Base-by-base conservation (phyloP, 1,139 yeast genomes). In the Blastobotrys malaysiensis region DNA sequence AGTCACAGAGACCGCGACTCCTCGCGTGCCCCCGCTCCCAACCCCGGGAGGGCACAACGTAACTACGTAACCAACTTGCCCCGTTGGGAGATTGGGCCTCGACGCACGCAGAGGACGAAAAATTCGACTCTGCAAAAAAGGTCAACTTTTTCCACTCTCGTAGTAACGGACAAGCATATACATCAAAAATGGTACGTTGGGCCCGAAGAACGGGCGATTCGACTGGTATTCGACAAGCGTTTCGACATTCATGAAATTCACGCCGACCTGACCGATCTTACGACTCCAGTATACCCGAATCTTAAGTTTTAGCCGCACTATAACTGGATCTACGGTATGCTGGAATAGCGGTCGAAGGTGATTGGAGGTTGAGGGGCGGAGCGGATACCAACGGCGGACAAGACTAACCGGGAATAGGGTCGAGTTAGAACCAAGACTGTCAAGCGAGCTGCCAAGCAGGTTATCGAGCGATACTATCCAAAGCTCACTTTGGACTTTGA, bases 391-490 rank as follows among this genome's bases (percentile, higher is more conserved):
- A n/a, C n/a, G n/a, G n/a, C n/a, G n/a, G n/a, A n/a, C n/a, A n/a
- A n/a, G n/a, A 14, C 45, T 18, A n/a, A 46, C 50, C n/a, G 43
- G 26, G 48, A 18, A 50, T 59, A 59, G 69, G 69, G 70, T 65
- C 67, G 69, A 61, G 70, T 67, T 57, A 65, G 70, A 67, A 95
- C 99, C 73, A 95, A 95, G 87, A 95, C 99, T 81, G 98, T 95
- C 80, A 95, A 93, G 90, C 90, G 99, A 84, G 98, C 99, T 80
- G 88, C 99, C 75, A 95, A 95, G 88, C 96, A 91, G 78, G 84
- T 95, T 81, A 95, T 95, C 77, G 99, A 95, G 86, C 90, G 96
- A 78, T 93, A 91, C 88, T 95, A 95, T 86, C 99, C 99, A 79
- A 93, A 95, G 85, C 90, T 95, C 80, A 93, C 99, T 73, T 82